Percentiles rank a stretch among this genome's conserved stretches.
These are phyloP conservation scores for Closterium sp. DNA, from an alignment of 139 green algal species.

Conservation along the genomic window DNA sequence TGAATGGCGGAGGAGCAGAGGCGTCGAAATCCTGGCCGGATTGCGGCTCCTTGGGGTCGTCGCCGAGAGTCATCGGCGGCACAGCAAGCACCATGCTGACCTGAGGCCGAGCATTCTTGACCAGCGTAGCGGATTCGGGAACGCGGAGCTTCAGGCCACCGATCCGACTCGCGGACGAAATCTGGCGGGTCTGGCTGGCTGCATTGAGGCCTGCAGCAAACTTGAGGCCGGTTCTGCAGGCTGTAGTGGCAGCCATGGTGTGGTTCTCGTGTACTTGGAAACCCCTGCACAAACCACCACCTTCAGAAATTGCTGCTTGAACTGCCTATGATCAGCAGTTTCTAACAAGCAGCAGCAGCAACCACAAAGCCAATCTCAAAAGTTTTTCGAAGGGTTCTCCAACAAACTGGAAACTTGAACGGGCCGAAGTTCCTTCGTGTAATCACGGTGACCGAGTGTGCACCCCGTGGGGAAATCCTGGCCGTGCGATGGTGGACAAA, in stretches of 20 bases:
- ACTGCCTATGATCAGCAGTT: not conserved
- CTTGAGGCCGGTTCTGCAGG: not conserved
- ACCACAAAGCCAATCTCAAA: not conserved
- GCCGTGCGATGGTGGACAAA: not conserved
- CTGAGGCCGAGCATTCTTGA: not conserved
- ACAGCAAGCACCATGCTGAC: not conserved
- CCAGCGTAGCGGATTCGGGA: not conserved
- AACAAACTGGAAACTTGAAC: not conserved
- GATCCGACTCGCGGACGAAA: not conserved
- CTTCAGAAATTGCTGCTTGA: not conserved
- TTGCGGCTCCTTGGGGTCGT: not conserved
- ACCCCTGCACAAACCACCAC: not conserved
- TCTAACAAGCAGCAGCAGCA: not conserved
- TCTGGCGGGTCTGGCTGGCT: not conserved
- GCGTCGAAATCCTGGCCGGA: slow-evolving; percentile 45
- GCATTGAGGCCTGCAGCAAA: not conserved
- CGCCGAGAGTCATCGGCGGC: not conserved
- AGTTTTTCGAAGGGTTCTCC: not conserved
- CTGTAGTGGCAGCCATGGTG: not conserved
- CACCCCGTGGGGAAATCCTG: not conserved
- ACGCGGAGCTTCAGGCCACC: not conserved
- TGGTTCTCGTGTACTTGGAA: not conserved
- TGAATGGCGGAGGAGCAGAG: slow-evolving; percentile 70
- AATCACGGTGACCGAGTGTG: not conserved
- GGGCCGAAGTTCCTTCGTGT: not conserved